Conservation (phyloP, 345 rosid species). For the Viola odorata region DNA sequence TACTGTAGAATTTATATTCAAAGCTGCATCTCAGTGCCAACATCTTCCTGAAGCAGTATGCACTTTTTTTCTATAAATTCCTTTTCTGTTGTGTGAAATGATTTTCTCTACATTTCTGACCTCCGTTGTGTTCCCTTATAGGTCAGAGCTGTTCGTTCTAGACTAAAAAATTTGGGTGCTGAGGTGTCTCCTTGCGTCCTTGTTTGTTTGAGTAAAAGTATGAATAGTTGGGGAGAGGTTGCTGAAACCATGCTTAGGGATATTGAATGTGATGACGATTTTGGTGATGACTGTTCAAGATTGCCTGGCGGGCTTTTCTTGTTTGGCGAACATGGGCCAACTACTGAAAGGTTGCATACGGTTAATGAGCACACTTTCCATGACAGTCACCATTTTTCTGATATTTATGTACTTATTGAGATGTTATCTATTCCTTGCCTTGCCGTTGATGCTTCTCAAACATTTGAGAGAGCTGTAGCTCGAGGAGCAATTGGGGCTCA, state of each 20-base stretch:
- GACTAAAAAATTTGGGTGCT: slow-evolving; percentile 73
- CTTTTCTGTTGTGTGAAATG: not conserved
- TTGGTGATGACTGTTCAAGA: slow-evolving; percentile 39
- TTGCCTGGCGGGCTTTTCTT: slow-evolving; percentile 47
- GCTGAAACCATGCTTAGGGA: slow-evolving; percentile 79
- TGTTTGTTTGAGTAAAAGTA: slow-evolving; percentile 74
- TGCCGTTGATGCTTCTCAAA: slow-evolving; percentile 83
- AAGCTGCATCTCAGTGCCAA: slow-evolving; percentile 86
- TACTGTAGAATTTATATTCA: slow-evolving; percentile 74
- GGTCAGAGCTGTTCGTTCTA: slow-evolving; percentile 79
- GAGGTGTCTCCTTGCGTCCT: slow-evolving; percentile 81
- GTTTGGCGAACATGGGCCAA: slow-evolving; percentile 58
- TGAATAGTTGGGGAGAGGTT: slow-evolving; percentile 84
- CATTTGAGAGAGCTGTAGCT: slow-evolving; percentile 86
- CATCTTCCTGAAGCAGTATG: slow-evolving; percentile 90
- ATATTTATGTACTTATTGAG: slow-evolving; percentile 79
- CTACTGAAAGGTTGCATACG: slow-evolving; percentile 44
- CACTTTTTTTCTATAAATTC: slow-evolving; percentile 15
- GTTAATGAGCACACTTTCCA: slow-evolving; percentile 52
- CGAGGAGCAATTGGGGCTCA: slow-evolving; percentile 77
- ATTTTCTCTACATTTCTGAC: slow-evolving; percentile 11
- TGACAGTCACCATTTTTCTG: slow-evolving; percentile 57
- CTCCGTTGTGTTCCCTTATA: slow-evolving; percentile 27
- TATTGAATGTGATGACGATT: slow-evolving; percentile 69
- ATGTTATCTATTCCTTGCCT: slow-evolving; percentile 88